Percentiles rank a stretch among this genome's conserved stretches.
phyloP scores from a whole-genome alignment of 805 yeast species.

The Teunomyces atbi region DNA sequence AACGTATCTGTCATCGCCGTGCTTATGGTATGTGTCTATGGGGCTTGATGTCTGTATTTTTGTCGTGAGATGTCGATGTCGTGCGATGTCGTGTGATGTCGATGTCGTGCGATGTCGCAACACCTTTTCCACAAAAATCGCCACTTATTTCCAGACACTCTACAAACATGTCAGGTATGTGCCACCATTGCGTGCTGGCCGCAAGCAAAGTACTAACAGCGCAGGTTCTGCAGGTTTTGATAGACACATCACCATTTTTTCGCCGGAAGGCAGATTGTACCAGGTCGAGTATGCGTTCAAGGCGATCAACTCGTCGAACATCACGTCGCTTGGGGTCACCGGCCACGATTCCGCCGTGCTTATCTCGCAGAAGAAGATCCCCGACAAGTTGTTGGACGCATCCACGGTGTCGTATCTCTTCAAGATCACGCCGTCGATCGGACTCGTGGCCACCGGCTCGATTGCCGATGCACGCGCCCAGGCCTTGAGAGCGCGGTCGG shows the following conservation, averaged over 20 bases:
- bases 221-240: conserved; percentile 90
- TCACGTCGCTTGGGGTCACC: conserved; percentile 83
- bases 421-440: conserved; percentile 75
- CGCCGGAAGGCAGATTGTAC: conserved; percentile 96
- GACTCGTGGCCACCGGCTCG: conserved; percentile 91
- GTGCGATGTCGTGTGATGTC: neutral
- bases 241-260: conserved; percentile 96
- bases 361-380: conserved; percentile 92
- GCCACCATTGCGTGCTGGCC: neutral
- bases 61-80: neutral
- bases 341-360: conserved; percentile 87
- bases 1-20: conserved; percentile 19
- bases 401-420: conserved; percentile 83
- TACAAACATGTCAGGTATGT: conserved; percentile 11
- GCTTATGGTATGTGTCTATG: neutral
- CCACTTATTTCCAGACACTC: neutral
- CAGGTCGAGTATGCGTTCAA: conserved; percentile 98
- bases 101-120: neutral
- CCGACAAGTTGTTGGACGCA: conserved; percentile 90
- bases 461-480: conserved; percentile 93
- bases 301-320: conserved; percentile 89
- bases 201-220: conserved; percentile 2
- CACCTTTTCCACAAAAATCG: conserved; percentile 9
- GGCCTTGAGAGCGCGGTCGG: conserved; percentile 88
- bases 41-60: neutral